Base-by-base conservation (phyloP, 2,329 filamentous ascomycete species). In the Cucurbitaria berberidis region DNA sequence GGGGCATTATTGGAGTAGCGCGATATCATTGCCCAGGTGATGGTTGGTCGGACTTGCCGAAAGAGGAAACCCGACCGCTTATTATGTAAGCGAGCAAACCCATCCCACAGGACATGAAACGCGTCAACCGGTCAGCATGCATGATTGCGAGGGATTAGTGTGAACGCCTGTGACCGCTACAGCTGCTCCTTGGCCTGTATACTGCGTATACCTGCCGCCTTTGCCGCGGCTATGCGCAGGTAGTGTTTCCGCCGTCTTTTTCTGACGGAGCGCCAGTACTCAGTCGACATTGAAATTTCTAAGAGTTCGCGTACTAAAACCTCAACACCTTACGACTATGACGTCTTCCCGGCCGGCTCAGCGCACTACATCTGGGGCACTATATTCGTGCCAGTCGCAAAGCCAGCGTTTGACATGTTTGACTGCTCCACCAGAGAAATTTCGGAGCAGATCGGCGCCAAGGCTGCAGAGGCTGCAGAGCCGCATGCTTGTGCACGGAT, bases 401-500 rank as follows among this genome's bases (percentile, higher is more conserved):
- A 57, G 51, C 59, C 60, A 56, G 32, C 38, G 49, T 26, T 46
- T 36, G 21, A 51, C 35, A 53, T 40, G 53, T 51, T 59, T 48
- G 24, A 45, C 40, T n/a, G 51, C 30, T 51, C 59, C 62, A 61
- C 64, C 45, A 51, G 6, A n/a, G 32, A 51, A 42, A 52, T 53
- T 56, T 47, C 46, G 57, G 63, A 53, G 47, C 67, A 67, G 65
- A 68, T 68, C 63, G 45, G 57, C 65, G 57, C 60, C 63, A 67
- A 66, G n/a, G 62, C 18, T 51, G 57, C 59, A 67, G 57, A 67
- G 60, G 62, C 53, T 66, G 64, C 62, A 66, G 63, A 68, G 63
- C 64, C 65, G 55, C 63, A 66, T n/a, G n/a, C n/a, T 26, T 49
- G 53, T 41, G 59, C 63, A 64, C 63, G 59, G 62, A 50, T 57